Conservation (phyloP, 2,329 filamentous ascomycete genomes). For the Talaromyces verruculosus region DNA sequence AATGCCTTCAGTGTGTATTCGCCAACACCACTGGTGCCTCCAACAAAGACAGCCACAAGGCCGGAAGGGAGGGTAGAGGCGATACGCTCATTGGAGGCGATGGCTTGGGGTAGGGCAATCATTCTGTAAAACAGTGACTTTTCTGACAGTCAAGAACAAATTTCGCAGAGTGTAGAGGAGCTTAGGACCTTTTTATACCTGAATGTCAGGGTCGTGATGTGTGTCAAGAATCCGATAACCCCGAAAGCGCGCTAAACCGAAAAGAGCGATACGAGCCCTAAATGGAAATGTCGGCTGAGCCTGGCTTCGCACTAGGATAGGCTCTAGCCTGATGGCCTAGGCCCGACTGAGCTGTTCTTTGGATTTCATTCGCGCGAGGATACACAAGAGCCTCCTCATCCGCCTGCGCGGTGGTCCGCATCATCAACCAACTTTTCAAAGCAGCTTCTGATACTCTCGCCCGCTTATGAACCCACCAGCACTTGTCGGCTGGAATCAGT, state of each 20-base stretch:
- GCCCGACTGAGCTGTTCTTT: too few species aligned
- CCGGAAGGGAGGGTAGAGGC: neutral
- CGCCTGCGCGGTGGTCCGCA: neutral
- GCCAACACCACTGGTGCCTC: conserved; percentile 56
- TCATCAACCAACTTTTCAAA: conserved; percentile 12
- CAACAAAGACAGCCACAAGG: conserved; percentile 26
- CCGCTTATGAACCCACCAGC: conserved; percentile 20
- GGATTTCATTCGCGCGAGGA: neutral
- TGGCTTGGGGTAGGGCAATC: neutral
- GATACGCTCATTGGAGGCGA: conserved; percentile 12
- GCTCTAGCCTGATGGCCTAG: too few species aligned
- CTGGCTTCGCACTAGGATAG: too few species aligned
- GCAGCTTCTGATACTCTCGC: conserved; percentile 9
- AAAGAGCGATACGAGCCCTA: conserved; percentile 4
- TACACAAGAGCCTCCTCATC: neutral
- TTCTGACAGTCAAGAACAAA: neutral
- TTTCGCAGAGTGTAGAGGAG: neutral
- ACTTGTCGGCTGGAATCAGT: neutral
- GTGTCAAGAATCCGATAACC: neutral
- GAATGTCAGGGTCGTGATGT: neutral
- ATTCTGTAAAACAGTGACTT: neutral
- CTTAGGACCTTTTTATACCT: neutral
- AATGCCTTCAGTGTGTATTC: conserved; percentile 51
- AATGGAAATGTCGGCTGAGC: neutral
- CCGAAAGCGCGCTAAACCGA: neutral